These are phyloP conservation scores for Pleurotus ostreatus DNA, from an alignment of 768 basidiomycete species.

Conservation along the genomic window DNA sequence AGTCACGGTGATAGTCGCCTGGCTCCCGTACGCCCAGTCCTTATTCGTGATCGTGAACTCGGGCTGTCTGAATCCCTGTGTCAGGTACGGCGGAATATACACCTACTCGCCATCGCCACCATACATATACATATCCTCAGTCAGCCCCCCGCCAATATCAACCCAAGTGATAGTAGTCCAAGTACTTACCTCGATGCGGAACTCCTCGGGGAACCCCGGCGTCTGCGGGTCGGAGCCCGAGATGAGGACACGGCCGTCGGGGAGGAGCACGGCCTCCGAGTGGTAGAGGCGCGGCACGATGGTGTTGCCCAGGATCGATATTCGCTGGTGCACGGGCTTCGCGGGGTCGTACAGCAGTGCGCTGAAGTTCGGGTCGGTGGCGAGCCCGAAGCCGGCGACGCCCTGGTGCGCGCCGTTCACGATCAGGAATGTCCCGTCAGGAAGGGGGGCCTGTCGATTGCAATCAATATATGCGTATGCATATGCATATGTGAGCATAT, in stretches of 20 bases:
- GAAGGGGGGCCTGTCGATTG: constrained; percentile 30
- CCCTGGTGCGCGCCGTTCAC: constrained; percentile 55
- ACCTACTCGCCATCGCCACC: constrained; percentile 43
- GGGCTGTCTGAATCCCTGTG: constrained; percentile 57
- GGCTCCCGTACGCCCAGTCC: constrained; percentile 60
- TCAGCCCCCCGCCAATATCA: too few species aligned
- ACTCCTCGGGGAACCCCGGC: constrained; percentile 47
- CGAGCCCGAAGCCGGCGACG: constrained; percentile 55
- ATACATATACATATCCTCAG: too few species aligned
- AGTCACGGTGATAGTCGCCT: constrained; percentile 48
- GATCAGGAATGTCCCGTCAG: constrained; percentile 56
- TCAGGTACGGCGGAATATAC: constrained; percentile 87
- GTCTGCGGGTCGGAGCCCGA: constrained; percentile 52
- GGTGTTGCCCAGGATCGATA: constrained; percentile 48
- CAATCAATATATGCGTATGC: background rate
- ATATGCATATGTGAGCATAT: too few species aligned
- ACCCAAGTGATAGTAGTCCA: too few species aligned
- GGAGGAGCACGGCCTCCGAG: constrained; percentile 53
- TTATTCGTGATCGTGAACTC: constrained; percentile 51
- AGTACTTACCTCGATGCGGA: constrained; percentile 49
- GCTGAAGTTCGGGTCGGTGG: constrained; percentile 37
- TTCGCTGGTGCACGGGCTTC: constrained; percentile 39
- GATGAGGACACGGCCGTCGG: constrained; percentile 55
- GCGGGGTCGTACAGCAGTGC: constrained; percentile 55
- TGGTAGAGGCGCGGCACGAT: constrained; percentile 45